These are phyloP conservation scores for Apiotrichum gracile DNA, from an alignment of 1,284 basidiomycete species.

Conservation along the genomic window DNA sequence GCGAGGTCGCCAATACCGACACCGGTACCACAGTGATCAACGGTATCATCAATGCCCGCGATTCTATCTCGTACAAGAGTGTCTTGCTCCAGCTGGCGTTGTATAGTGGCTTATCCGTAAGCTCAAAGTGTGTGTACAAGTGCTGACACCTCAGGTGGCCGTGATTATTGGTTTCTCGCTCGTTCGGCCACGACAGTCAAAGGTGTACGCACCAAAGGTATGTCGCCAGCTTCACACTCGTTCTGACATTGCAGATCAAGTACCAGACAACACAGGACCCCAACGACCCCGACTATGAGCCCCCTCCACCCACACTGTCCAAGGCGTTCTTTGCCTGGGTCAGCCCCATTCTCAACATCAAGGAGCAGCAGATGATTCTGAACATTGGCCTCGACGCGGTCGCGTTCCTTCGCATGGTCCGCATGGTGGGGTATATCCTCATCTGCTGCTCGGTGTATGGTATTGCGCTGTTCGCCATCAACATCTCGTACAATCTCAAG, in stretches of 20 bases:
- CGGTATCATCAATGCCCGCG: too few relatives aligned
- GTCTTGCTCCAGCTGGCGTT: constrained; percentile 27
- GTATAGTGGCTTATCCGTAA: constrained; percentile 62
- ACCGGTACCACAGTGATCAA: neutral
- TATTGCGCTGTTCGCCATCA: constrained; percentile 64
- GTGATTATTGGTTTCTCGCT: constrained; percentile 68
- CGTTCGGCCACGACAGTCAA: constrained; percentile 69
- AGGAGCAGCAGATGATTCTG: constrained; percentile 79
- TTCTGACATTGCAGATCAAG: constrained; percentile 53
- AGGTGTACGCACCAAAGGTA: constrained; percentile 51
- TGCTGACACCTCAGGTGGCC: constrained; percentile 46
- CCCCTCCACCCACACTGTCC: constrained; percentile 57
- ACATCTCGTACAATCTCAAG: constrained; percentile 60
- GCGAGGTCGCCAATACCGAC: too few relatives aligned
- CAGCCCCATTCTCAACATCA: constrained; percentile 72
- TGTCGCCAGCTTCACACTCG: neutral
- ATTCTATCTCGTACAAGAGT: neutral
- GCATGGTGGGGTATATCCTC: constrained; percentile 69
- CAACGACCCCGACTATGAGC: constrained; percentile 40
- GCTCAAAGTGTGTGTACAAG: constrained; percentile 32
- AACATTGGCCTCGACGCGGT: constrained; percentile 88
- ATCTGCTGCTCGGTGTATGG: constrained; percentile 60
- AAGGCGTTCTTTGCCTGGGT: constrained; percentile 83
- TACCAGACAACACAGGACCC: constrained; percentile 56
- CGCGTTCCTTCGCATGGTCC: constrained; percentile 82